These are phyloP conservation scores for Haemoproteus tartakovskyi DNA, from an alignment of 169 alveolate genomes.

Conservation along the genomic window DNA sequence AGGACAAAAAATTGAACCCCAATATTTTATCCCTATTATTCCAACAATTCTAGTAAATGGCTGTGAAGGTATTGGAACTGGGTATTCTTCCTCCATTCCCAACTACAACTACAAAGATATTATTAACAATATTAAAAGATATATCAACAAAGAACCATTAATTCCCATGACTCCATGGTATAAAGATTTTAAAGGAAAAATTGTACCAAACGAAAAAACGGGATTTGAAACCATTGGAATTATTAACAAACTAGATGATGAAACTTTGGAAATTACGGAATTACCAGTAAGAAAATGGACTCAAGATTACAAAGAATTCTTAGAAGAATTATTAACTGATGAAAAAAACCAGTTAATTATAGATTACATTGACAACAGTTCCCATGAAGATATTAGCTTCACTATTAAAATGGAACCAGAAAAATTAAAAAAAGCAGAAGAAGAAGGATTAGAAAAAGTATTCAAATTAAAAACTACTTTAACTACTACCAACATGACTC, in stretches of 20 bases:
- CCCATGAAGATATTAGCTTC: constrained; percentile 85
- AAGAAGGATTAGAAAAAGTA: constrained; percentile 90
- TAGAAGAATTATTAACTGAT: constrained; percentile 79
- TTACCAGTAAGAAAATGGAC: constrained; percentile 98
- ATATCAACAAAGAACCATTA: constrained; percentile 86
- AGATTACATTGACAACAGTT: constrained; percentile 84
- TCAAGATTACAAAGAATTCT: constrained; percentile 93
- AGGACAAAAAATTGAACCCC: constrained; percentile 98
- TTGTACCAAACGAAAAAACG: constrained; percentile 83
- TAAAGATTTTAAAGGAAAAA: constrained; percentile 93
- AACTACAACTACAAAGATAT: constrained; percentile 95
- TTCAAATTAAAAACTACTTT: constrained; percentile 88
- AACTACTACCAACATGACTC: constrained; percentile 91
- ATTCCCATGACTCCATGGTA: constrained; percentile 96
- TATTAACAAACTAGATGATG: constrained; percentile 74
- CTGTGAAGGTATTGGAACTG: constrained; percentile 99
- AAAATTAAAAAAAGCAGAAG: constrained; percentile 65
- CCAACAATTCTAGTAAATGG: constrained; percentile 99
- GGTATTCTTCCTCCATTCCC: constrained; percentile 95
- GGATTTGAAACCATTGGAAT: constrained; percentile 83
- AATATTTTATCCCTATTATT: constrained; percentile 96
- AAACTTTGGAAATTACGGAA: constrained; percentile 91
- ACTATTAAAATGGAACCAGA: constrained; percentile 82
- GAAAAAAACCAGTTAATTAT: constrained; percentile 68
- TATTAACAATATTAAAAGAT: constrained; percentile 88